Base-by-base conservation (phyloP, 805 yeast species). In the Myxozyma sirexii region DNA sequence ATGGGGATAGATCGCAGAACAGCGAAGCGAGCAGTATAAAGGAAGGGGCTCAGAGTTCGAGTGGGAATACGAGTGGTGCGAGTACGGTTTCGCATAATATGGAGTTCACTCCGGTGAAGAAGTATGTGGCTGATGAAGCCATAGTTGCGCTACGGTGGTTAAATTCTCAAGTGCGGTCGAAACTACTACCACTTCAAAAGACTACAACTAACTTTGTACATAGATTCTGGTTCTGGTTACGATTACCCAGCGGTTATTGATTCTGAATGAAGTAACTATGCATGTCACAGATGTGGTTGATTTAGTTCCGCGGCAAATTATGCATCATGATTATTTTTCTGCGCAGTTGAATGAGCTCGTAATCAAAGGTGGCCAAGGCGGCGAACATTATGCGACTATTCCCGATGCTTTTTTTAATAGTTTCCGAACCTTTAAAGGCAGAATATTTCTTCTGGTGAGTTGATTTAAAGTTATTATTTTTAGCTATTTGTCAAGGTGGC, bases 111-210 rank as follows among this genome's bases (percentile, higher is more conserved):
- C 74, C 79, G 23, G 69, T 76, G 57, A 77, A 77, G 57, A 70
- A 81, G 52, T 79, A 77, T 76, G 69, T 71, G 0, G 77, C 79
- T 42, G 73, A 76, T n/a, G 86, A 82, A 56, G 64, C 81, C 1
- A 78, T 88, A 8, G 78, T 81, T 2, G 75, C 81, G 0, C 63
- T 86, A 1, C 82, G 82, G 53, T 89, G 93, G 93, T 63, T 81
- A 0, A 81, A 74, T 52, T 69, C 74, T 0, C 62, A 63, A 64
- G 71, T 70, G 53, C 10, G 69, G 43, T 15, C 17, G 13, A 17
- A 7, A 12, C 10, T 42, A 17, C 1, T 38, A 26, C 2, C 8
- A 1, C 12, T 29, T 35, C 29, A 4, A 13, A n/a, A 10, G 5
- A 12, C 38, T 27, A 37, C 38, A 45, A 31, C 10, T 19, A 17